Conservation (phyloP, 2,329 filamentous ascomycete genomes). For the Arthrocladium fulminans region DNA sequence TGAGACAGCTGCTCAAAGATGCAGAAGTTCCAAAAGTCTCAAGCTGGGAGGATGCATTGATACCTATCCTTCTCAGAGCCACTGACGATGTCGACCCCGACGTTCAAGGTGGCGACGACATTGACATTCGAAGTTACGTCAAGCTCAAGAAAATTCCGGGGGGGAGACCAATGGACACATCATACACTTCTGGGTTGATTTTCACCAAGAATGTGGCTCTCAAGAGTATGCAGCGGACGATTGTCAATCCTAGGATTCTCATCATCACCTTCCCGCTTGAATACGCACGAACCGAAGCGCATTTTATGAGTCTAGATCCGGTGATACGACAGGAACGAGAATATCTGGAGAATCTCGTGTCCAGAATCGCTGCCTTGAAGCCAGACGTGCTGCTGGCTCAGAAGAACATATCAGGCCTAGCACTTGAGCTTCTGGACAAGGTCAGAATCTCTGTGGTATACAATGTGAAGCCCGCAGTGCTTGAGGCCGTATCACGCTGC, state of each 20-base stretch:
- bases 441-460: constrained; percentile 88
- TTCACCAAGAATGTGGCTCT: constrained; percentile 95
- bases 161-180: constrained; percentile 78
- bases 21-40: constrained; percentile 60
- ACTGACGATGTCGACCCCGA: constrained; percentile 93
- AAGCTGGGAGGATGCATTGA: constrained; percentile 81
- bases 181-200: constrained; percentile 93
- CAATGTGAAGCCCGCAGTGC: constrained; percentile 92
- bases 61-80: constrained; percentile 82
- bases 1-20: constrained; percentile 75
- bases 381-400: constrained; percentile 86
- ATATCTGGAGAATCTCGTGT: constrained; percentile 83
- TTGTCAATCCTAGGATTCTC: constrained; percentile 73
- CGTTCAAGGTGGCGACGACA: constrained; percentile 81
- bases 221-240: constrained; percentile 89
- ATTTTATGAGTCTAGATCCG: constrained; percentile 96
- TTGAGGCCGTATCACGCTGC: constrained; percentile 88
- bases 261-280: constrained; percentile 94
- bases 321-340: constrained; percentile 96
- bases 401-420: constrained; percentile 83
- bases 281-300: constrained; percentile 82
- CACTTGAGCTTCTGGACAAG: constrained; percentile 76
- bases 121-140: constrained; percentile 95
- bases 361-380: constrained; percentile 74
- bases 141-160: constrained; percentile 95